Conservation (phyloP, 257 asterid species). For the Lavandula angustifolia region DNA sequence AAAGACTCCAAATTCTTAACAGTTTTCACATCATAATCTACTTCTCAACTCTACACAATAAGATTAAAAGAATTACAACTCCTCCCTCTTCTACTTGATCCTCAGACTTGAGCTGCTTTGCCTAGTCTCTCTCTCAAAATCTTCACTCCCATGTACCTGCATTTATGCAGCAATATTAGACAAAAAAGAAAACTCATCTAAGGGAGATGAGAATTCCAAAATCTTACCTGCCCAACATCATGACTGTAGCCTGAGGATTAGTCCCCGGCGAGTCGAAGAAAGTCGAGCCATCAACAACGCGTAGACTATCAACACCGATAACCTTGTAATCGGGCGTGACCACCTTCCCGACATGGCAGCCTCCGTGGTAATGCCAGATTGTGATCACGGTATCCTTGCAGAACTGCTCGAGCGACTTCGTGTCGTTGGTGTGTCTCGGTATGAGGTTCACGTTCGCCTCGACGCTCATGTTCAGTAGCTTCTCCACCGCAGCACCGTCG, state of each 20-base stretch:
- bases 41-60: constrained; percentile 33
- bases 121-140: constrained; percentile 75
- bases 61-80: constrained; percentile 37
- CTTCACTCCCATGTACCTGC: constrained; percentile 97
- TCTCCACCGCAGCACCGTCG: constrained; percentile 52
- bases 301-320: constrained; percentile 65
- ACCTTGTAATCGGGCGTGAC: constrained; percentile 59
- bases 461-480: constrained; percentile 72
- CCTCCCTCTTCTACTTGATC: constrained; percentile 33
- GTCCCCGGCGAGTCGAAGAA: constrained; percentile 85
- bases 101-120: constrained; percentile 49
- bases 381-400: constrained; percentile 95
- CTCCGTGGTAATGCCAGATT: constrained; percentile 99
- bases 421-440: constrained; percentile 82
- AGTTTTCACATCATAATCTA: constrained; percentile 9
- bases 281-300: constrained; percentile 85
- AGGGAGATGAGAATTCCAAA: background rate
- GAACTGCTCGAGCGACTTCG: constrained; percentile 73
- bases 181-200: background rate
- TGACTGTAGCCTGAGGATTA: constrained; percentile 93
- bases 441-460: constrained; percentile 83
- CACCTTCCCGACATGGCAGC: constrained; percentile 85
- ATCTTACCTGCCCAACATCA: constrained; percentile 94
- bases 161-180: constrained; percentile 11
- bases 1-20: background rate